Base-by-base conservation (phyloP, 2,329 filamentous ascomycete genomes). In the Rutstroemia sp. region DNA sequence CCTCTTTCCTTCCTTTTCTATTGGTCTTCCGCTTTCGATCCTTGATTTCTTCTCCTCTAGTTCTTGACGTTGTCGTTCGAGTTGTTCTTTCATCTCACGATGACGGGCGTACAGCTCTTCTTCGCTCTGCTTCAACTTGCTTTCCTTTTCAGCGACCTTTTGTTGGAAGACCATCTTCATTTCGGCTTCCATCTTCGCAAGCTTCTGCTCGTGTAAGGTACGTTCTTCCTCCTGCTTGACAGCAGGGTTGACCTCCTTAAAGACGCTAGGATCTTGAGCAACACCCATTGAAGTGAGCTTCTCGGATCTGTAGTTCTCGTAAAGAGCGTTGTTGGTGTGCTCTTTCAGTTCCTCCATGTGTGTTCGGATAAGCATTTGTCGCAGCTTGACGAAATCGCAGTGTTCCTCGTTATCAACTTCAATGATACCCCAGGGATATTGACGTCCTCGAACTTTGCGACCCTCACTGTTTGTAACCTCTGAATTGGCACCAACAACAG, bases 101-200 rank as follows among this genome's bases (percentile, higher is more conserved):
- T 99, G 94, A 68, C 94, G 88, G 64, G 94, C 92, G 71, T 97
- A 97, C 58, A 99, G 79, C 80, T 99, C 94, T 74, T 99, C 94
- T 76, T 99, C 94, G 80, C 91, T 96, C 78, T 97, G 94, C 79
- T 95, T 95, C 73, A 99, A 80, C 78, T 99, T 99, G 83, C 90
- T 96, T 78, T 99, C 94, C 81, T 99, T 99, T 76, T 99, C 94
- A 64, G 90, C 86, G 34, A 99, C 94, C 87, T 99, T 99, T 74
- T 99, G 94, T 75, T 97, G 94, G 90, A 99, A 99, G 66, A 99
- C 94, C 89, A 96, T 96, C 89, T 99, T 99, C 94, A 99, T 99
- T 76, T 99, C 94, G 70, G 91, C 86, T 76, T 99, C 94, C 94
- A 99, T 99, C 89, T 99, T 99, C 75, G 92, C 90, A 67, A 99